Base-by-base conservation (phyloP, 768 basidiomycete species). In the Lactifluus pinguis region DNA sequence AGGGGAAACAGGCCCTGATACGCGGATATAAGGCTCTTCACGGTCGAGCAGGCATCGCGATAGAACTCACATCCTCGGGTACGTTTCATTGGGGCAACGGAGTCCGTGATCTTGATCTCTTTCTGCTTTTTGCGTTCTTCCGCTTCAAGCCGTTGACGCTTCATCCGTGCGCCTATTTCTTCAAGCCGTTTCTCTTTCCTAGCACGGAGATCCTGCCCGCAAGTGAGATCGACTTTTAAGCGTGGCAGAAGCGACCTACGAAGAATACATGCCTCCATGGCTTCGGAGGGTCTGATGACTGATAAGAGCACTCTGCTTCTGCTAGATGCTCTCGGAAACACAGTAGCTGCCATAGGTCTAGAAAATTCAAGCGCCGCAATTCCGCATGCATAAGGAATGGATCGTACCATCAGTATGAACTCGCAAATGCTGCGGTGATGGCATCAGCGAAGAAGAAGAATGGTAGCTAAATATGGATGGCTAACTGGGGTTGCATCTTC, bases 91-190 rank as follows among this genome's bases (percentile, higher is more conserved):
- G 82, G 84, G 30, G 87, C 87, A 14, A 87, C 65, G 64, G 75
- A 80, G 71, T 88, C 86, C 17, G 87, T 91, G 55, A 84, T 67
- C 70, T 89, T 90, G 60, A 92, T 80, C 72, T 86, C 84, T 60
- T 83, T 79, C 71, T 87, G 86, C 71, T 79, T 88, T 76, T 86
- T 90, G 64, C 83, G 84, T 69, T 86, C 83, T 41, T 85, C 86
- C 11, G 80, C 85, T 70, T 86, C 83, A 68, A 81, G 77, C 19
- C 87, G 83, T 67, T 85, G 82, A 49, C 72, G 80, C 63, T 86
- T 83, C 64, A 92, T 76, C 65, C 79, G 84, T 47, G 76, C 76
- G 34, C 81, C 80, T 11, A 81, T 75, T 69, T 83, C 81, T 69
- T 89, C 84, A 30, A 91, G 72, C 47, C 85, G 80, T 68, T 77